These are phyloP conservation scores for Lomentospora prolificans DNA, from an alignment of 2,329 filamentous ascomycete species.

Conservation along the genomic window DNA sequence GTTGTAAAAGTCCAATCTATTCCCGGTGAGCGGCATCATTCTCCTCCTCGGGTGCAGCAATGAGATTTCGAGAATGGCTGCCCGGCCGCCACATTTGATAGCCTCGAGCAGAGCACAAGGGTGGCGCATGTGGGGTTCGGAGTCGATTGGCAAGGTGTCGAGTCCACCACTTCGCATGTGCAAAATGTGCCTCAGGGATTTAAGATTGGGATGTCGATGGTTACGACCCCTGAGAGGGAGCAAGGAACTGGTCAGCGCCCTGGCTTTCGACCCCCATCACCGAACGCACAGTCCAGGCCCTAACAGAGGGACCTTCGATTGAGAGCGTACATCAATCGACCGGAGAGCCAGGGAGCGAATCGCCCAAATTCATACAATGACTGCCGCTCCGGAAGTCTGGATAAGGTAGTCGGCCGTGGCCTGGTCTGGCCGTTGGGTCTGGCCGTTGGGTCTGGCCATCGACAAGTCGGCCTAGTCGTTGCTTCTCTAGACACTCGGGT, in stretches of 20 bases:
- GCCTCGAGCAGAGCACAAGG: no score
- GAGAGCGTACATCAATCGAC: no score
- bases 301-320: no score
- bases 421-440: neutral
- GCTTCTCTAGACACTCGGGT: no score
- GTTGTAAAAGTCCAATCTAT: no score
- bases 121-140: neutral
- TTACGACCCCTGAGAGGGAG: neutral
- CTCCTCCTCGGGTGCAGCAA: no score
- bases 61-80: no score
- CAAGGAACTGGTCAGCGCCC: neutral
- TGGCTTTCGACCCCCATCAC: neutral
- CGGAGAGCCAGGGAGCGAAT: no score
- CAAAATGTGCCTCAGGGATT: neutral
- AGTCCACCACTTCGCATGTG: neutral
- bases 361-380: neutral
- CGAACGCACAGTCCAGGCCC: neutral
- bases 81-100: no score
- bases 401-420: neutral
- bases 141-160: no score
- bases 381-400: neutral
- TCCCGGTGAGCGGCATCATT: no score
- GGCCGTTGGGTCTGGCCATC: neutral
- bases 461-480: neutral
- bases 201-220: neutral